Conservation (phyloP, 345 rosid genomes). For the Noccaea bulbosa region DNA sequence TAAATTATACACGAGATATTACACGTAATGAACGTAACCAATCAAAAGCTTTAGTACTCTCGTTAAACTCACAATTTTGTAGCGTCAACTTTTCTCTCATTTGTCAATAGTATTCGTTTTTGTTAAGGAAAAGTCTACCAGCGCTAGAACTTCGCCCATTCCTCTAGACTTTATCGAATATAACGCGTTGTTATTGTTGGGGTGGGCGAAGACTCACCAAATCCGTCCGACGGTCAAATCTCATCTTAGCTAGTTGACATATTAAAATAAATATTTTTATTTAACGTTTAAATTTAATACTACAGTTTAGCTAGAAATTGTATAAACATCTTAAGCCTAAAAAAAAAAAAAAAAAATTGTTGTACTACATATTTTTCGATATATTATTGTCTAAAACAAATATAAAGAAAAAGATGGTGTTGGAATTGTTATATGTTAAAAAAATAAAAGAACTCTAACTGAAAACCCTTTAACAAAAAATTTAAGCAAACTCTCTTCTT, state of each 20-base stretch:
- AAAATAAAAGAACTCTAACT: not conserved
- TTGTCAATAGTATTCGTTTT: not conserved
- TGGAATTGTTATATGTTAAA: not conserved
- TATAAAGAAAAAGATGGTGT: not conserved
- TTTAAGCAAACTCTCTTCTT: too few relatives aligned
- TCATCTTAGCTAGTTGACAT: not conserved
- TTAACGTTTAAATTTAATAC: not conserved
- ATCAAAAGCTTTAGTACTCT: too few relatives aligned
- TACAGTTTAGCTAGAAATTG: not conserved
- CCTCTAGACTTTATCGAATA: constrained; percentile 7
- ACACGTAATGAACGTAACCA: too few relatives aligned
- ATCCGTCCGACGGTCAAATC: not conserved
- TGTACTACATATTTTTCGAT: too few relatives aligned
- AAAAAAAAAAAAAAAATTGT: too few relatives aligned
- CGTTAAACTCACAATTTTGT: too few relatives aligned
- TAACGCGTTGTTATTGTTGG: constrained; percentile 26
- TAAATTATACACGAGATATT: too few relatives aligned
- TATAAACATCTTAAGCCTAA: not conserved
- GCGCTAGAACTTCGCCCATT: constrained; percentile 21
- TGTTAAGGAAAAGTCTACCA: not conserved
- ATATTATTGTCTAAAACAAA: not conserved
- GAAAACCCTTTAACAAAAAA: too few relatives aligned
- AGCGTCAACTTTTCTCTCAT: not conserved
- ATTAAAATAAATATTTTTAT: not conserved
- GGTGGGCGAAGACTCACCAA: constrained; percentile 20